These are phyloP conservation scores for Tinospora cordifolia DNA, from an alignment of 164 flowering plant genomes.

Conservation along the genomic window DNA sequence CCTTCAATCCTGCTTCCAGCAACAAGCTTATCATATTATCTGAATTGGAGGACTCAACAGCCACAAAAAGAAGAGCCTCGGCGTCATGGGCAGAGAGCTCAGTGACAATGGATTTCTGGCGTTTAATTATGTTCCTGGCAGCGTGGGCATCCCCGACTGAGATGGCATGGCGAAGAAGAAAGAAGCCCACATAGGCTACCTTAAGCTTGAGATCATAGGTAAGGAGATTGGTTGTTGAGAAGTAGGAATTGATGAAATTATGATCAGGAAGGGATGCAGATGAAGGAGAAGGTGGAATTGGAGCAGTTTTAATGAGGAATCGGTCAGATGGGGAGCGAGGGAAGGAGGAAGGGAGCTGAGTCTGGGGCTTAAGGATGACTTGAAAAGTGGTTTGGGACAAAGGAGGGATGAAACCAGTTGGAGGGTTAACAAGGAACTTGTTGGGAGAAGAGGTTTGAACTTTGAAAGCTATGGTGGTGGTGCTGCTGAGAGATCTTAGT, in stretches of 20 bases:
- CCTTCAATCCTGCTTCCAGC: constrained; percentile 37
- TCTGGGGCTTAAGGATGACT: constrained; percentile 62
- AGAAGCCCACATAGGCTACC: constrained; percentile 55
- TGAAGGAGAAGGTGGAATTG: constrained; percentile 9
- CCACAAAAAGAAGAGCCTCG: constrained; percentile 37
- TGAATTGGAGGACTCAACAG: constrained; percentile 30
- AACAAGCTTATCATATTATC: constrained; percentile 32
- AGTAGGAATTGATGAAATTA: constrained; percentile 27
- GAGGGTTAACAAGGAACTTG: constrained; percentile 70
- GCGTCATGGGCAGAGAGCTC: constrained; percentile 28
- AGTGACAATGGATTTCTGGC: constrained; percentile 33
- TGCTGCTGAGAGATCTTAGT: constrained; percentile 40
- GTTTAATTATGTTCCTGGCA: constrained; percentile 39
- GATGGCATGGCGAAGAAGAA: constrained; percentile 51
- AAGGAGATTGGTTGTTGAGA: constrained; percentile 18
- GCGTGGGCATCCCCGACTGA: constrained; percentile 30
- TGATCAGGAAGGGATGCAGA: constrained; percentile 16
- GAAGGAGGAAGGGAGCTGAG: constrained; percentile 45
- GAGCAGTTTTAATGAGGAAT: constrained; percentile 53
- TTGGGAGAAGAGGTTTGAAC: constrained; percentile 76
- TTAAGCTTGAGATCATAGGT: constrained; percentile 54
- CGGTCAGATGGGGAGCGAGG: constrained; percentile 71
- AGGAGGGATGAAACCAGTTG: constrained; percentile 54
- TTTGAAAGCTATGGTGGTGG: constrained; percentile 50
- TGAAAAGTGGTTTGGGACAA: constrained; percentile 46